These are phyloP conservation scores for Gigaspora rosea DNA, from an alignment of 192 early-diverging fungal species.

Conservation along the genomic window DNA sequence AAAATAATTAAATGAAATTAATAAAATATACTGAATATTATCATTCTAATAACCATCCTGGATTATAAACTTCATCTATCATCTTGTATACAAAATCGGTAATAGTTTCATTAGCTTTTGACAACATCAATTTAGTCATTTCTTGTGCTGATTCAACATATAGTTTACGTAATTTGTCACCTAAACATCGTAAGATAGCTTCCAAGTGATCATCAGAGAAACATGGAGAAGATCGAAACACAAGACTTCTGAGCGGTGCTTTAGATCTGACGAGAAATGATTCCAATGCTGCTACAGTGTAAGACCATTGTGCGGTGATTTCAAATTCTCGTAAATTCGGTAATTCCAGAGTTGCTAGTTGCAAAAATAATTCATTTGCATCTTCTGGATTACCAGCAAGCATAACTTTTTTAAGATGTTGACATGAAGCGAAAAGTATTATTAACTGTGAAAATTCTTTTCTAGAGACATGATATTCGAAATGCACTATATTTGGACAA, in stretches of 20 bases:
- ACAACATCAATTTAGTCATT: neutral
- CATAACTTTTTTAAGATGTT: neutral
- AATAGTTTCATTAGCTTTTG: neutral
- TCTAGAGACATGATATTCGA: neutral
- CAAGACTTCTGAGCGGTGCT: neutral
- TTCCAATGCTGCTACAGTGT: neutral
- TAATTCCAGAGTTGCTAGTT: neutral
- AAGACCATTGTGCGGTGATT: neutral
- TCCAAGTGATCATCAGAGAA: constrained; percentile 14
- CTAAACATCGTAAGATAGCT: neutral
- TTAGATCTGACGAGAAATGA: neutral
- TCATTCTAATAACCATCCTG: neutral
- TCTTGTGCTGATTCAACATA: neutral
- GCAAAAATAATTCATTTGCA: neutral
- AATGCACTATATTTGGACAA: constrained; percentile 1
- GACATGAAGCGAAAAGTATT: constrained; percentile 8
- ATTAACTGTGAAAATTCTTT: neutral
- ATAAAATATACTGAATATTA: no score
- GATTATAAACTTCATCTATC: neutral
- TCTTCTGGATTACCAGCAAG: neutral
- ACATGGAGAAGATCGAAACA: neutral
- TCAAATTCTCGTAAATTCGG: neutral
- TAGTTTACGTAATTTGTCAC: neutral
- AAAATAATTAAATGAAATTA: no score
- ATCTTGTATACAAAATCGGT: neutral